Conservation (phyloP, 2,329 filamentous ascomycete species). For the Metarhizium rileyi region DNA sequence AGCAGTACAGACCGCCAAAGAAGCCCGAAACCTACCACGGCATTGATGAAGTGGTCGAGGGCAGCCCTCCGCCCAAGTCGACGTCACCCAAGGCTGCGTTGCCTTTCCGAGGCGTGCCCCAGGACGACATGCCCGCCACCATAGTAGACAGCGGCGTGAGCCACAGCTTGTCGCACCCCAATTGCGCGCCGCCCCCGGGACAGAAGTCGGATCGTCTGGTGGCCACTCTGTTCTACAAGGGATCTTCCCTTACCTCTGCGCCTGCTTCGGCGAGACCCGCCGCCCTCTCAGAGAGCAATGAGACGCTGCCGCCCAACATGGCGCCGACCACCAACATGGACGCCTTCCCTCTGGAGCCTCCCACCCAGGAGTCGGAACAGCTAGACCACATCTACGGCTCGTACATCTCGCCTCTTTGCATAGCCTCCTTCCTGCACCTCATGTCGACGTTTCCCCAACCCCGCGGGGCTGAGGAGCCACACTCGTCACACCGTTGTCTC, state of each 20-base stretch:
- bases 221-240: slow-evolving; percentile 56
- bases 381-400: slow-evolving; percentile 58
- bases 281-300: slow-evolving; percentile 20
- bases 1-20: slow-evolving; percentile 50
- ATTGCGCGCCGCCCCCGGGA: slow-evolving; percentile 46
- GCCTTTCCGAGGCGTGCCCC: slow-evolving; percentile 51
- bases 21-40: slow-evolving; percentile 47
- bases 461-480: slow-evolving; percentile 39
- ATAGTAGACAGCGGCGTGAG: slow-evolving; percentile 53
- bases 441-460: slow-evolving; percentile 53
- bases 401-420: slow-evolving; percentile 55
- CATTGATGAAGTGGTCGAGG: slow-evolving; percentile 57
- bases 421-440: slow-evolving; percentile 56
- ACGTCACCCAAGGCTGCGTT: slow-evolving; percentile 32
- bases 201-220: slow-evolving; percentile 41
- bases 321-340: slow-evolving; percentile 49
- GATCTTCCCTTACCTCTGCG: slow-evolving; percentile 10
- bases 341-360: slow-evolving; percentile 50
- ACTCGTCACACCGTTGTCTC: slow-evolving; percentile 55
- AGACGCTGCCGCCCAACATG: slow-evolving; percentile 40
- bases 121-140: slow-evolving; percentile 46
- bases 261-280: slow-evolving; percentile 18
- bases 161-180: slow-evolving; percentile 53
- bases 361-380: slow-evolving; percentile 43
- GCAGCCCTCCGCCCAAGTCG: slow-evolving; percentile 29